Percentiles rank a stretch among this genome's conserved stretches.
Evolutionary conservation across 2,329 filamentous ascomycete species (phyloP).

Genomic region (Nemania diffusa): DNA sequence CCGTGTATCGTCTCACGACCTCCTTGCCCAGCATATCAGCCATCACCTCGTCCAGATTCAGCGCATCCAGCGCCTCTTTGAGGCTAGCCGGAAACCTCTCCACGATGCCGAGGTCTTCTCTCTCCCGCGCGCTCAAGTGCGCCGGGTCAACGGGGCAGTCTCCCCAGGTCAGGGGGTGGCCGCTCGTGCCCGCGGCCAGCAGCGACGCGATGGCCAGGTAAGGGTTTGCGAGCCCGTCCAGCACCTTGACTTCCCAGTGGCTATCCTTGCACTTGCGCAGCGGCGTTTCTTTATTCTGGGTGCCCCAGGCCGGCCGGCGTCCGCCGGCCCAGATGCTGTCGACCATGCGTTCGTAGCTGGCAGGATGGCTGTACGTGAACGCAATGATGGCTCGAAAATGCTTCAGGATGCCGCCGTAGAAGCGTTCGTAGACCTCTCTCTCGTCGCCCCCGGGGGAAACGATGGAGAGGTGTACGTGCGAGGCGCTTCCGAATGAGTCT

Average conservation of each 20-base stretch:
- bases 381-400: conserved; percentile 75
- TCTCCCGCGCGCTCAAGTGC: conserved; percentile 57
- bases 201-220: conserved; percentile 74
- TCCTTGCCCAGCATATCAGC: conserved; percentile 57
- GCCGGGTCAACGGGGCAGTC: conserved; percentile 69
- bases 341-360: conserved; percentile 74
- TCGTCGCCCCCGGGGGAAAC: conserved; percentile 56
- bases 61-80: conserved; percentile 62
- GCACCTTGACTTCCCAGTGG: conserved; percentile 81
- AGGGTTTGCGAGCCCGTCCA: conserved; percentile 84
- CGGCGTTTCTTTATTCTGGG: conserved; percentile 82
- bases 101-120: conserved; percentile 62
- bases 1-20: conserved; percentile 66
- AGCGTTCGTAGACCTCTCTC: conserved; percentile 65
- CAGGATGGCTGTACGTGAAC: conserved; percentile 72
- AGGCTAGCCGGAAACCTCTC: conserved; percentile 65
- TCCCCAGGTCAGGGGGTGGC: conserved; percentile 58
- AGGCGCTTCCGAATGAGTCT: conserved; percentile 68
- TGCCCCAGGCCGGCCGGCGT: conserved; percentile 82
- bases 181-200: conserved; percentile 65
- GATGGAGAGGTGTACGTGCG: conserved; percentile 77
- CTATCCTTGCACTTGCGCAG: conserved; percentile 72
- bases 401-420: conserved; percentile 76
- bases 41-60: conserved; percentile 62
- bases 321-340: conserved; percentile 83